phyloP scores from a whole-genome alignment of 306 rosid species.

The Vachellia collinsii region DNA sequence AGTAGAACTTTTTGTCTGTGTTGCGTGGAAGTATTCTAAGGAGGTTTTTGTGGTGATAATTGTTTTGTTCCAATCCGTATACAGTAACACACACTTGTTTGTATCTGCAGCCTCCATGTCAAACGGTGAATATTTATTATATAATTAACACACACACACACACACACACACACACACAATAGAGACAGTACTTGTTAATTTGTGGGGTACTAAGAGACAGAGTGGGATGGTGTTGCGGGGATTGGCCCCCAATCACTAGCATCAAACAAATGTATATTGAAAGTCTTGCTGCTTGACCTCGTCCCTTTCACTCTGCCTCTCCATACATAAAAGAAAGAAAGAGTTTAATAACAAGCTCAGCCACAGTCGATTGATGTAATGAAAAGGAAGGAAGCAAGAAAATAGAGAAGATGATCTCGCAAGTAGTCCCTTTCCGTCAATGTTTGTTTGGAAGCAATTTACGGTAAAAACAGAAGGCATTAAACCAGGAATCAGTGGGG shows the following conservation, averaged over 20 bases:
- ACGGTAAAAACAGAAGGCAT: too few species aligned
- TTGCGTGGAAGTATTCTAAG: slow-evolving; percentile 33
- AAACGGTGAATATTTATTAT: not conserved
- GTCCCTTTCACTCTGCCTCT: not conserved
- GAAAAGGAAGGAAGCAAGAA: too few species aligned
- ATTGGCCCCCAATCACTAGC: not conserved
- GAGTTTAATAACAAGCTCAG: too few species aligned
- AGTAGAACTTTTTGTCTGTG: slow-evolving; percentile 59
- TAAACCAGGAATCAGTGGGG: too few species aligned
- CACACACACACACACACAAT: not conserved
- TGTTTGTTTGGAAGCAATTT: too few species aligned
- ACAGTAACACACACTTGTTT: not conserved
- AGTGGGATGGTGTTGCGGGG: not conserved
- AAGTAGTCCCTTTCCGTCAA: too few species aligned
- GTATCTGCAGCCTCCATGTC: not conserved
- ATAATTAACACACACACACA: not conserved
- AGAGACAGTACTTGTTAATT: not conserved
- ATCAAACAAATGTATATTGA: not conserved
- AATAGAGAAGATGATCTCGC: too few species aligned
- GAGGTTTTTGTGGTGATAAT: slow-evolving; percentile 51
- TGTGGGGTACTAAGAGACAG: not conserved
- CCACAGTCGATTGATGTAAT: too few species aligned
- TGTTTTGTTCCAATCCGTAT: slow-evolving; percentile 43
- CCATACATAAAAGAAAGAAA: not conserved
- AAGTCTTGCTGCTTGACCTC: not conserved